Evolutionary conservation across 129 eudicot species (phyloP).

Genomic region (Rutidosis leptorrhynchoides): DNA sequence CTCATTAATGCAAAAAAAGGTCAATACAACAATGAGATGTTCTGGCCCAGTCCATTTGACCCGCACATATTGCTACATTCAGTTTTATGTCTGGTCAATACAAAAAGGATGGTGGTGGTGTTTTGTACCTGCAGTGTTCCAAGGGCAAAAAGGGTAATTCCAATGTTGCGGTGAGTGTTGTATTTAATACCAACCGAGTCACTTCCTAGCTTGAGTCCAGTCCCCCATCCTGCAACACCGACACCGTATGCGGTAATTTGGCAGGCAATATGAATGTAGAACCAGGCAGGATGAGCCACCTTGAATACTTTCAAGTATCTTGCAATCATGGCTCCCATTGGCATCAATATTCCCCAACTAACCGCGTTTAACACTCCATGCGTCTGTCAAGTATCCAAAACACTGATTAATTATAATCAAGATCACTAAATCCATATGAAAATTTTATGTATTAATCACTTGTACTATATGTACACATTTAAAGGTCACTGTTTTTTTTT

Average conservation of each 20-base stretch:
- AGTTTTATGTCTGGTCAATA: neutral
- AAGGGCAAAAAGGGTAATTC: slow-evolving; percentile 66
- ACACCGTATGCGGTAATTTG: slow-evolving; percentile 71
- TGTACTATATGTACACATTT: neutral
- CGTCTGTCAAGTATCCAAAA: slow-evolving; percentile 38
- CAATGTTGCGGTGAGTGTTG: slow-evolving; percentile 62
- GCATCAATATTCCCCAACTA: slow-evolving; percentile 94
- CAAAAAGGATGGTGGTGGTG: neutral
- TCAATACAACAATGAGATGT: neutral
- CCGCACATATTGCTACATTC: neutral
- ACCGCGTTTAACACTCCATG: slow-evolving; percentile 91
- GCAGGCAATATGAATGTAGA: slow-evolving; percentile 71
- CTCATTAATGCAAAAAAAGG: too few relatives aligned
- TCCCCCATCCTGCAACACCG: slow-evolving; percentile 88
- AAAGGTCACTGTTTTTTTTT: neutral
- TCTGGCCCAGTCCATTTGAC: neutral
- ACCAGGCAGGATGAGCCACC: slow-evolving; percentile 90
- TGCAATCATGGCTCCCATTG: slow-evolving; percentile 82
- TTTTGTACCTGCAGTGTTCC: slow-evolving; percentile 74
- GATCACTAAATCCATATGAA: neutral
- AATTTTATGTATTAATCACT: neutral
- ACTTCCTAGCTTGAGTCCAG: slow-evolving; percentile 81
- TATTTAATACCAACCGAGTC: slow-evolving; percentile 53
- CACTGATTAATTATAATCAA: neutral
- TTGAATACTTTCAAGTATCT: slow-evolving; percentile 87